Base-by-base conservation (phyloP, 2,329 filamentous ascomycete species). In the Neoascochyta sp. region DNA sequence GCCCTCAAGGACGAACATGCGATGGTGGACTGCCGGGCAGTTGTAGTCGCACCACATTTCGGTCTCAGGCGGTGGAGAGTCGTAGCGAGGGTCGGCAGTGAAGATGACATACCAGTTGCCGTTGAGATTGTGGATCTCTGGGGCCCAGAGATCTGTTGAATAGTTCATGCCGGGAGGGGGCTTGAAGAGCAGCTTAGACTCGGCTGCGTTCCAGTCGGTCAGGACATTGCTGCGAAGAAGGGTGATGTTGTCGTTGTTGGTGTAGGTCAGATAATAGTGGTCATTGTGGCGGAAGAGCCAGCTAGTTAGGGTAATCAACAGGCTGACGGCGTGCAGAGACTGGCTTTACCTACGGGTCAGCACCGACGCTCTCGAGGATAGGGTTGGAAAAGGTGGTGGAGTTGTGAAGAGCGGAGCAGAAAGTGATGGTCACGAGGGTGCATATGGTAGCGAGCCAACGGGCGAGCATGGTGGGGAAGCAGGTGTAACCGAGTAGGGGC, bases 41-140 rank as follows among this genome's bases (percentile, higher is more conserved):
- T 59, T 66, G 48, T 62, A 71, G 21, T 65, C 57, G 47, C 69
- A 73, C 45, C 62, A 63, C 61, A 70, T 69, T 34, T 73, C 69
- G 4, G 64, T 57, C 34, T 68, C 62, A 0, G 69, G 69, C 0
- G 68, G 63, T 1, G 70, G 69, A 3, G 52, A 54, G 45, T 74
- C 71, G 17, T 50, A 47, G 35, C 64, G 63, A 2, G 69, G 68
- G 36, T 73, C 69, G 4, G 67, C 71, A 2, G 69, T 74, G 53
- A 73, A 74, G 41, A 74, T 73, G 29, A 73, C 57, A 43, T 71
- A 73, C 70, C 71, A 74, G 9, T 51, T 60, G 23, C 57, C 59
- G 34, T 64, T 54, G 22, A 73, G 57, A n/a, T 58, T 51, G 44
- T 74, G 71, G 7, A 74, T 49, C 38, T 74, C 70, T 3, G 70